These are phyloP conservation scores for Fraxinus quadrangulata DNA, from an alignment of 257 asterid genomes.

Conservation along the genomic window DNA sequence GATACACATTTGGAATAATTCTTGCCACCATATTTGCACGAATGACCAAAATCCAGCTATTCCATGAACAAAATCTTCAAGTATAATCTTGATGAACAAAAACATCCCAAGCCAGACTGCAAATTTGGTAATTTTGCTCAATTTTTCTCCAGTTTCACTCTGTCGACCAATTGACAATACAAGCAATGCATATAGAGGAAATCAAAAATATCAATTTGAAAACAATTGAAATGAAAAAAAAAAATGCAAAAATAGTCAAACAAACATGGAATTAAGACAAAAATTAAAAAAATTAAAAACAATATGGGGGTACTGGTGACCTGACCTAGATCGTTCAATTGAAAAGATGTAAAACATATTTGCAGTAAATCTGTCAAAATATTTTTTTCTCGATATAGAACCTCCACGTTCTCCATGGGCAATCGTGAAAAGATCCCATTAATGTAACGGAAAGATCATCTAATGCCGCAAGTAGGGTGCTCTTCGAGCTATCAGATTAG, in stretches of 20 bases:
- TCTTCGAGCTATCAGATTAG: slow-evolving; percentile 18
- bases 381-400: not conserved
- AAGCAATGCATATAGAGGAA: slow-evolving; percentile 36
- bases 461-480: slow-evolving; percentile 7
- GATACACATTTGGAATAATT: no score
- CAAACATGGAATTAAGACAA: no score
- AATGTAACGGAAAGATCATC: slow-evolving; percentile 27
- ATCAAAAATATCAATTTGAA: slow-evolving; percentile 47
- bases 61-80: not conserved
- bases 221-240: not conserved
- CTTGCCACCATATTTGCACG: not conserved
- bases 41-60: not conserved
- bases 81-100: not conserved
- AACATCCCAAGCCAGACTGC: not conserved
- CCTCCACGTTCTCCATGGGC: no score
- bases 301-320: no score
- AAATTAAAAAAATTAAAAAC: no score
- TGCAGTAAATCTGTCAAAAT: no score
- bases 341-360: no score
- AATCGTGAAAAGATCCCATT: no score
- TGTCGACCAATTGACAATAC: slow-evolving; percentile 33
- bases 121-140: not conserved
- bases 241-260: no score
- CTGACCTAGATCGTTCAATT: no score
- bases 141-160: not conserved